Base-by-base conservation (phyloP, 257 asterid species). In the Anisodus acutangulus region DNA sequence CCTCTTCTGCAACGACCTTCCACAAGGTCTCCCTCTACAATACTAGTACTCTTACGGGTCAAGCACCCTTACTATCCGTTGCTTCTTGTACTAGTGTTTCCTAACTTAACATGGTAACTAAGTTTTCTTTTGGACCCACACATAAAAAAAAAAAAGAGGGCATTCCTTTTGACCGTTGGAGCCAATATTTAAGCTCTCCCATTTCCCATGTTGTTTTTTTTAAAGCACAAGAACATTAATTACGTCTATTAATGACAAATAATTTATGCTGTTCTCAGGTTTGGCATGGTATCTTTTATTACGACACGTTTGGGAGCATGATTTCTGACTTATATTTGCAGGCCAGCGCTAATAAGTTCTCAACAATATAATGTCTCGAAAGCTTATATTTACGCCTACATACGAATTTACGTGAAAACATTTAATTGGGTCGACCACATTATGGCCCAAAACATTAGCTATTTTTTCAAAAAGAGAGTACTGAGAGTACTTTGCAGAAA, bases 301-400 rank as follows among this genome's bases (percentile, higher is more conserved):
- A 31, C 49, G 6, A 78, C 82, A 31, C 47, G 82, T 31, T 53
- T 53, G 66, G 66, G 66, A 26, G 31, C 82, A 78, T 53, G 82
- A 78, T 53, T 53, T 78, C 26, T 53, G 64, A 74, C 80, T 22
- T 19, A 17, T 3, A 59, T 59, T 59, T n/a, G 3, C 11, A 59
- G 19, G 11, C 66, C 66, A 59, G 10, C 9, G 62, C 59, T 54
- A 54, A 41, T 41, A 6, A 57, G 62, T 12, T 55, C 7, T 15
- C 80, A 45, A 72, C 74, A 68, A 22, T 22, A 22, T 22, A 22
- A 13, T 6, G 11, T 6, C 19, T 67, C 47, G 2, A 5, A 11
- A 74, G 62, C 45, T 74, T 43, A 5, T 43, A 72, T 72, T 72
- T 51, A 76, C 12, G 12, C 7, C 3, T 41, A 16, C 64, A 4